Evolutionary conservation across 2,329 filamentous ascomycete species (phyloP).

Genomic region (Dendryphion nanum): DNA sequence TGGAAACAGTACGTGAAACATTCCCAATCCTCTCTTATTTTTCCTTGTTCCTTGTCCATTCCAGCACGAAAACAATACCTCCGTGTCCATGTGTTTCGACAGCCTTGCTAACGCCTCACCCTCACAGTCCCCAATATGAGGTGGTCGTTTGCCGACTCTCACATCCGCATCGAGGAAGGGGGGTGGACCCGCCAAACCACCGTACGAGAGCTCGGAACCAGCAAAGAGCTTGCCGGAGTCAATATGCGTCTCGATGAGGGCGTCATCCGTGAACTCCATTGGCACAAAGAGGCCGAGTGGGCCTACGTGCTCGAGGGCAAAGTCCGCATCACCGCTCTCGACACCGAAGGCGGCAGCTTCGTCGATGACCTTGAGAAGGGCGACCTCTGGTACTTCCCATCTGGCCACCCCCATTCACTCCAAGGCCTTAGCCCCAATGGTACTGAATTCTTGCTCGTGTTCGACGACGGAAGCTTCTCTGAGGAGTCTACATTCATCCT

Average conservation of each 20-base stretch:
- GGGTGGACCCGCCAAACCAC: constrained; percentile 77
- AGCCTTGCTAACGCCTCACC: no score
- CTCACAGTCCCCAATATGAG: constrained; percentile 72
- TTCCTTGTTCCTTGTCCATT: no score
- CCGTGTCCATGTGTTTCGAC: no score
- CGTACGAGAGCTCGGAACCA: constrained; percentile 61
- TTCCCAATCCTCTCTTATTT: no score
- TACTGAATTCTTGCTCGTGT: constrained; percentile 63
- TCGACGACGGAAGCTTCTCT: constrained; percentile 59
- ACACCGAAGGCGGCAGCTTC: constrained; percentile 73
- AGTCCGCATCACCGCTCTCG: constrained; percentile 70
- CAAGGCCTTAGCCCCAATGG: constrained; percentile 69
- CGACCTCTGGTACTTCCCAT: constrained; percentile 80
- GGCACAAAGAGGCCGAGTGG: constrained; percentile 81
- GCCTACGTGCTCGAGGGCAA: constrained; percentile 70
- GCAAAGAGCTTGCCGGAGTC: constrained; percentile 70
- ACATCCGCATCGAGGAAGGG: constrained; percentile 60
- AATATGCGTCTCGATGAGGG: constrained; percentile 75
- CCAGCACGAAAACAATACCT: no score
- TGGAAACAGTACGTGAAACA: no score
- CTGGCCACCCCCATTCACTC: constrained; percentile 73
- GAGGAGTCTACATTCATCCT: constrained; percentile 70
- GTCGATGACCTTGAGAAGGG: constrained; percentile 74
- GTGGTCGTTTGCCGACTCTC: constrained; percentile 56
- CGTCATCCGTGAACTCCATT: constrained; percentile 74